Base-by-base conservation (phyloP, 805 yeast genomes). In the Lipomyces starkeyi region DNA sequence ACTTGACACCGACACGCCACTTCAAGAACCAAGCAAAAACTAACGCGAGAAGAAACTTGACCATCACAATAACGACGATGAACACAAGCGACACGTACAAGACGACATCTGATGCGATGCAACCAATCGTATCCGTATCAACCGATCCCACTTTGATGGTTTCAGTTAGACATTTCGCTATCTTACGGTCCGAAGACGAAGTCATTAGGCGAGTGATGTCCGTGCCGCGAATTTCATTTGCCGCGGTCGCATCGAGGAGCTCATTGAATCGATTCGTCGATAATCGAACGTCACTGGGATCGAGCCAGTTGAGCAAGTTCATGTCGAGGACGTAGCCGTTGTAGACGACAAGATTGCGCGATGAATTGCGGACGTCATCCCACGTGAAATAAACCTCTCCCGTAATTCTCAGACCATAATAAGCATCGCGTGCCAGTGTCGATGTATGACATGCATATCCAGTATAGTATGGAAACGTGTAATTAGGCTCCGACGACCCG, bases 361-460 rank as follows among this genome's bases (percentile, higher is more conserved):
- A 78, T 32, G 88, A 79, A 75, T 88, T 87, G 68, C 80, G 82
- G 70, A 94, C 83, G 73, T 91, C 96, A 64, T 91, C 91, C 99
- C 99, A 95, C 5, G 93, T 88, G 79, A 88, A 95, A 78, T 85
- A 93, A 3, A 94, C 89, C 71, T 90, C 92, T 5, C 94, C 97
- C 35, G 83, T 80, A 47, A 84, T 85, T 32, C 84, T 78, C 73
- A 91, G 80, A 55, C 76, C 72, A 77, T 90, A 91, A 76, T 85
- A 94, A 0, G 90, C 83, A 2, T 84, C 78, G 75, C 98, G 86
- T 0, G 97, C 93, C 1, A 75, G 71, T 7, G 83, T 74, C 3
- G 91, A 84, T 0, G 98, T 91, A 79, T 95, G 97, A 77, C 98
- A 94, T 1, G 94, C 96, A 86, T 91, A 93, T 8, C 98, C 98